These are phyloP conservation scores for Achaetomium macrosporum DNA, from an alignment of 2,329 filamentous ascomycete species.

Conservation along the genomic window DNA sequence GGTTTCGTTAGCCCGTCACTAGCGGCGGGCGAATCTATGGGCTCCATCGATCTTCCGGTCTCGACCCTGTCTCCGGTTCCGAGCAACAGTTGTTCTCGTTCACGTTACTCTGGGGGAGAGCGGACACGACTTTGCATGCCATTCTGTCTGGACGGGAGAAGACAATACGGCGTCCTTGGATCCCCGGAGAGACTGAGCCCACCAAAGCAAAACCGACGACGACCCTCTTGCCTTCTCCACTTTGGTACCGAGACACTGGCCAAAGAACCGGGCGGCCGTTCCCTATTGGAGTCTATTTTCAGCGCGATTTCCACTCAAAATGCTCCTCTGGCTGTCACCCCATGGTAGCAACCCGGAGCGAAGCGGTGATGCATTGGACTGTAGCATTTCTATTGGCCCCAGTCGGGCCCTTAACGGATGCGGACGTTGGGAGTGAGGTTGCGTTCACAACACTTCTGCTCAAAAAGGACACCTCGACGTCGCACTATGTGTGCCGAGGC, in stretches of 20 bases:
- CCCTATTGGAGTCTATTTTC: conserved; percentile 22
- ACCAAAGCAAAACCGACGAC: too few relatives aligned
- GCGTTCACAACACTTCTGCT: background rate
- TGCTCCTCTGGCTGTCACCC: conserved; percentile 7
- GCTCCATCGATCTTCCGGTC: background rate
- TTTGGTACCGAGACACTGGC: background rate
- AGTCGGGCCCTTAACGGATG: conserved; percentile 6
- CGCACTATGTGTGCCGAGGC: conserved; percentile 8
- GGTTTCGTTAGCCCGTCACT: background rate
- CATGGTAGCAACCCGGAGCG: conserved; percentile 14
- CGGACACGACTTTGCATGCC: background rate
- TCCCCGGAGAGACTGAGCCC: too few relatives aligned
- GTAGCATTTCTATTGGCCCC: conserved; percentile 9
- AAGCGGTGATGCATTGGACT: conserved; percentile 9
- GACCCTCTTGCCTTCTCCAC: background rate
- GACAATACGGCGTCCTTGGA: too few relatives aligned
- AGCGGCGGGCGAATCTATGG: background rate
- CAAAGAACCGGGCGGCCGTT: background rate
- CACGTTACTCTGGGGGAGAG: background rate
- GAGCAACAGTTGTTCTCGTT: background rate
- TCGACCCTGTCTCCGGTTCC: background rate
- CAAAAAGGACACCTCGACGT: background rate
- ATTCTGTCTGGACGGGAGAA: too few relatives aligned
- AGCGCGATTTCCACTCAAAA: conserved; percentile 9
- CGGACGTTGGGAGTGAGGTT: background rate